Conservation (phyloP, 805 yeast genomes). For the Hanseniaspora meyeri region DNA sequence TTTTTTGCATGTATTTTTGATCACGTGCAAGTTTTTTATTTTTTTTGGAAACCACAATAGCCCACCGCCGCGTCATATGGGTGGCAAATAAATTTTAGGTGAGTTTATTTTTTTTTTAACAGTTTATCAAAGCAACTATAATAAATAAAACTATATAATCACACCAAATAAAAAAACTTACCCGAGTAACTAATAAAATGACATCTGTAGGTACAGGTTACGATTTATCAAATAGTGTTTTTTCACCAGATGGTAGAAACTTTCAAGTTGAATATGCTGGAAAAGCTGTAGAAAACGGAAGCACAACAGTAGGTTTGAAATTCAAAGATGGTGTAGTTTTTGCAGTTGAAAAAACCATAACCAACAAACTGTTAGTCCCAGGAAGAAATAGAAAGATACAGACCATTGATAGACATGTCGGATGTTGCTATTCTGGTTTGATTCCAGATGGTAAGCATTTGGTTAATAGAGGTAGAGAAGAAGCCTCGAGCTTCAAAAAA, state of each 20-base stretch:
- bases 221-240: constrained; percentile 93
- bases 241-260: constrained; percentile 76
- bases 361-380: constrained; percentile 79
- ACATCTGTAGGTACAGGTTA: constrained; percentile 98
- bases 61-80: not conserved
- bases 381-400: constrained; percentile 83
- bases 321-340: constrained; percentile 90
- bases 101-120: too few relatives aligned
- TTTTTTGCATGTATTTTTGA: not conserved
- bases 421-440: constrained; percentile 88
- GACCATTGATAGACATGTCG: constrained; percentile 84
- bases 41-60: not conserved
- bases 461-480: constrained; percentile 85
- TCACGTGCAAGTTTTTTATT: constrained; percentile 2
- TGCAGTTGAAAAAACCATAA: constrained; percentile 87
- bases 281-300: constrained; percentile 95
- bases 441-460: constrained; percentile 94
- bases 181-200: constrained; percentile 23
- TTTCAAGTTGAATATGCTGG: constrained; percentile 97
- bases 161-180: not conserved
- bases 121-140: too few relatives aligned
- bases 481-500: constrained; percentile 66
- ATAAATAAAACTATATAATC: too few relatives aligned
- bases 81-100: not conserved
- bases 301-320: constrained; percentile 86